These are phyloP conservation scores for Alternaria arbusti DNA, from an alignment of 2,329 filamentous ascomycete genomes.

Conservation along the genomic window DNA sequence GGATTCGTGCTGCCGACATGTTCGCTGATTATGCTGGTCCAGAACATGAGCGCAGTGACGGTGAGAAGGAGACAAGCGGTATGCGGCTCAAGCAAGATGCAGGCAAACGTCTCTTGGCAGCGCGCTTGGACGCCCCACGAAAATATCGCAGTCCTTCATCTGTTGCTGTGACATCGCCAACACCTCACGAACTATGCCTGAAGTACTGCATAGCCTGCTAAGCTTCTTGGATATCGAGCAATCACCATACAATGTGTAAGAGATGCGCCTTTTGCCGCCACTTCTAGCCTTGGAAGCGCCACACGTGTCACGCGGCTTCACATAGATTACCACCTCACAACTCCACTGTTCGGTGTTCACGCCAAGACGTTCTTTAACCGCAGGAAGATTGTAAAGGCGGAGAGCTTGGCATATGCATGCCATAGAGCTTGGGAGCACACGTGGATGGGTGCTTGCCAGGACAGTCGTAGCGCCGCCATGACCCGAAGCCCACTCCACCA, in stretches of 20 bases:
- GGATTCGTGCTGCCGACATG: not conserved
- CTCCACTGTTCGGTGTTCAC: constrained; percentile 10
- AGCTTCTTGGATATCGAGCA: not conserved
- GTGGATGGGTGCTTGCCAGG: constrained; percentile 8
- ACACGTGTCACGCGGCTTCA: constrained; percentile 15
- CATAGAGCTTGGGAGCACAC: constrained; percentile 8
- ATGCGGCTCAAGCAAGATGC: constrained; percentile 6
- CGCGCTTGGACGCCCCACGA: constrained; percentile 7
- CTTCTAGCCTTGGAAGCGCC: constrained; percentile 4
- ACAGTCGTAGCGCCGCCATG: constrained; percentile 11
- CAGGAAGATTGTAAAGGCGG: constrained; percentile 19
- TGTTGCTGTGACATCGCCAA: constrained; percentile 1
- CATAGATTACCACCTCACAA: constrained; percentile 13
- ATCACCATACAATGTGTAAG: not conserved
- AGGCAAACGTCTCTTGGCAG: constrained; percentile 1
- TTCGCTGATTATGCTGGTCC: not conserved
- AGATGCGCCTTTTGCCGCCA: not conserved
- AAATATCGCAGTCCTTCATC: constrained; percentile 9
- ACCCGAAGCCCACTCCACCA: constrained; percentile 20
- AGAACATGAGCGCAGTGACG: not conserved
- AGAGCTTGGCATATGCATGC: constrained; percentile 21
- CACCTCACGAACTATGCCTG: not conserved
- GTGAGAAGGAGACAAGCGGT: not conserved
- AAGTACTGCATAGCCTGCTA: not conserved
- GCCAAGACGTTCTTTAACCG: constrained; percentile 29